phyloP scores from a whole-genome alignment of 768 basidiomycete genomes.

The Naganishia antarctica region DNA sequence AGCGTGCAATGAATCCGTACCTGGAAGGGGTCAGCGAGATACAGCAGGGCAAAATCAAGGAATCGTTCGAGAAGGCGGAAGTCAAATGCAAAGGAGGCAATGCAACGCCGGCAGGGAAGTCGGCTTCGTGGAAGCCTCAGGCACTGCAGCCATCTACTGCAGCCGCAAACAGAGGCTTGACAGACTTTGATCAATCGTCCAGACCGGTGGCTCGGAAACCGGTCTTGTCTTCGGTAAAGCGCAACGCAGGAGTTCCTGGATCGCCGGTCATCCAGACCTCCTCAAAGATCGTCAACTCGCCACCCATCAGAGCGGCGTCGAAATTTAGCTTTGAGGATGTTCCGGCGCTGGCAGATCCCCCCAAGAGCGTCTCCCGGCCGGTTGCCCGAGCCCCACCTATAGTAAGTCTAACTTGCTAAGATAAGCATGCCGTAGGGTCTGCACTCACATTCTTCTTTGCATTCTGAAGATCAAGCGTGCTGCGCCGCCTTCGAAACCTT shows the following conservation, averaged over 20 bases:
- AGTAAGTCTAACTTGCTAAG: neutral
- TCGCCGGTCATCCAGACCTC: conserved; percentile 19
- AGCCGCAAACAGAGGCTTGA: conserved; percentile 13
- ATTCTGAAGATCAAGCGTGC: conserved; percentile 9
- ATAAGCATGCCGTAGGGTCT: too few species aligned
- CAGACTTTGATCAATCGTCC: conserved; percentile 2
- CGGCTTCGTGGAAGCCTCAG: conserved; percentile 45
- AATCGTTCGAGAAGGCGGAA: conserved; percentile 84
- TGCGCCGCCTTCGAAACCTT: conserved; percentile 29
- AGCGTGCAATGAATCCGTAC: conserved; percentile 77
- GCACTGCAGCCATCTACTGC: conserved; percentile 31
- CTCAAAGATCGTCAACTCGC: conserved; percentile 25
- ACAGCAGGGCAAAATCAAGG: conserved; percentile 85
- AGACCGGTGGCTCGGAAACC: conserved; percentile 14
- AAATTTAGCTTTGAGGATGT: conserved; percentile 29
- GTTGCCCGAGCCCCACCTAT: conserved; percentile 35
- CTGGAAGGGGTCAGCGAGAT: conserved; percentile 81
- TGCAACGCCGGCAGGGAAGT: conserved; percentile 50
- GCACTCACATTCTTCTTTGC: neutral
- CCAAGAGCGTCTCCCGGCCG: conserved; percentile 46
- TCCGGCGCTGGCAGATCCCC: conserved; percentile 26
- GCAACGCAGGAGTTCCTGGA: conserved; percentile 19
- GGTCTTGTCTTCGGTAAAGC: conserved; percentile 18
- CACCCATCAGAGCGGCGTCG: conserved; percentile 36
- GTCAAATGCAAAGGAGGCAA: conserved; percentile 77